Percentiles rank a stretch among this genome's conserved stretches.
These are phyloP conservation scores for Amanita fuliginea DNA, from an alignment of 768 basidiomycete genomes.

Conservation along the genomic window DNA sequence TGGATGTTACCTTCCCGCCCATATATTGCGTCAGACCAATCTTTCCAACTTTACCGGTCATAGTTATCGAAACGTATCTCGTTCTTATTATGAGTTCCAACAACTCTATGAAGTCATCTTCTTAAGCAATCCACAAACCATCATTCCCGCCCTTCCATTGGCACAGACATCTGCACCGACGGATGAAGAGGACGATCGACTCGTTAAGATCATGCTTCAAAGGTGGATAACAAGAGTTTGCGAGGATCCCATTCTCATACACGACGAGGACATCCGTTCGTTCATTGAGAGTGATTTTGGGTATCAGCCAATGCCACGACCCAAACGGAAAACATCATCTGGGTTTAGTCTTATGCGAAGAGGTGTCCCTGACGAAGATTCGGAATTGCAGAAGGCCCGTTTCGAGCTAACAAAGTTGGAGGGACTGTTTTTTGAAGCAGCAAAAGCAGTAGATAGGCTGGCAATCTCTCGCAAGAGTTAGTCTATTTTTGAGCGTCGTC, in stretches of 20 bases:
- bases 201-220: conserved; percentile 92
- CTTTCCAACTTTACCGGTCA: conserved; percentile 83
- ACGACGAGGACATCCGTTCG: conserved; percentile 88
- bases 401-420: conserved; percentile 91
- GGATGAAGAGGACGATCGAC: conserved; percentile 95
- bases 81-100: conserved; percentile 92
- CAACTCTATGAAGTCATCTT: conserved; percentile 87
- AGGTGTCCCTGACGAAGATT: conserved; percentile 87
- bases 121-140: conserved; percentile 89
- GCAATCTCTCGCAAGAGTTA: conserved; percentile 72
- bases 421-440: conserved; percentile 84
- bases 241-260: conserved; percentile 79
- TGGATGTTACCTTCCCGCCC: background rate
- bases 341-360: conserved; percentile 72
- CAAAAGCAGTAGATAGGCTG: conserved; percentile 83
- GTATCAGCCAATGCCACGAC: conserved; percentile 75
- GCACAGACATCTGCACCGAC: conserved; percentile 94
- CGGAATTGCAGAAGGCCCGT: conserved; percentile 81
- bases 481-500: conserved; percentile 4
- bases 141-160: conserved; percentile 91
- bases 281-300: conserved; percentile 99
- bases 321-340: conserved; percentile 58
- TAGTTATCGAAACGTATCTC: conserved; percentile 87
- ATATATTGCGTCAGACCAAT: conserved; percentile 63
- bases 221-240: conserved; percentile 90